These are phyloP conservation scores for Huntiella abstrusa DNA, from an alignment of 2,329 filamentous ascomycete species.

Conservation along the genomic window DNA sequence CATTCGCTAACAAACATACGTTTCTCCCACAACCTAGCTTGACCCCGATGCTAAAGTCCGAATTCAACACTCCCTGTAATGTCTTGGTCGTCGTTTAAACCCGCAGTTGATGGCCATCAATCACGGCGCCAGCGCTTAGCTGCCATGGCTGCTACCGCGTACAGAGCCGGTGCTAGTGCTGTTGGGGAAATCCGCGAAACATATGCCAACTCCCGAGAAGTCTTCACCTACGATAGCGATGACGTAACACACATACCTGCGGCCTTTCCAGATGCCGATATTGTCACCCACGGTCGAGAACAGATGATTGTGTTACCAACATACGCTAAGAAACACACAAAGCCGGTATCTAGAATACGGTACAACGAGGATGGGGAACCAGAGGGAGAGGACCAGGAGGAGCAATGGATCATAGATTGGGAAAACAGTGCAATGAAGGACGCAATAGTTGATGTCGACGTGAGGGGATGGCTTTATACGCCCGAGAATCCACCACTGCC, in stretches of 20 bases:
- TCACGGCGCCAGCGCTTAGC: conserved; percentile 62
- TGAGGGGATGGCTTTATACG: conserved; percentile 86
- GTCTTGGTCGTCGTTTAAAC: too few relatives aligned
- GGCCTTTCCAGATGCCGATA: conserved; percentile 68
- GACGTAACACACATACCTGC: conserved; percentile 38
- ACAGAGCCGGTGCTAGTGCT: conserved; percentile 35
- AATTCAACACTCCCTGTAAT: too few relatives aligned
- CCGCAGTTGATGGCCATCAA: too few relatives aligned
- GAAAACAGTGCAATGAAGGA: conserved; percentile 62
- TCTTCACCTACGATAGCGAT: conserved; percentile 15
- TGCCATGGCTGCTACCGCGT: conserved; percentile 37
- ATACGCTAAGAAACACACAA: conserved; percentile 55
- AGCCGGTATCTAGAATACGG: not conserved
- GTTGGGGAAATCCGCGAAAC: conserved; percentile 41
- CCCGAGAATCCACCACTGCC: conserved; percentile 73
- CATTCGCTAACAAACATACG: too few relatives aligned
- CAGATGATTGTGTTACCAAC: conserved; percentile 93
- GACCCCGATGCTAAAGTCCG: too few relatives aligned
- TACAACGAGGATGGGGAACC: conserved; percentile 15
- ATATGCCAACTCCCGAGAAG: conserved; percentile 33
- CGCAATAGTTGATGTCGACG: conserved; percentile 81
- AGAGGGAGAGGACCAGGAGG: conserved; percentile 20
- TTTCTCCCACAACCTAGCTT: too few relatives aligned
- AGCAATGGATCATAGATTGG: conserved; percentile 66
- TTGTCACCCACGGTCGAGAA: conserved; percentile 61